Evolutionary conservation across 495 filamentous ascomycete species (phyloP), one percentile per base, ranked within the genome.

Genomic region (Platismatia glauca): DNA sequence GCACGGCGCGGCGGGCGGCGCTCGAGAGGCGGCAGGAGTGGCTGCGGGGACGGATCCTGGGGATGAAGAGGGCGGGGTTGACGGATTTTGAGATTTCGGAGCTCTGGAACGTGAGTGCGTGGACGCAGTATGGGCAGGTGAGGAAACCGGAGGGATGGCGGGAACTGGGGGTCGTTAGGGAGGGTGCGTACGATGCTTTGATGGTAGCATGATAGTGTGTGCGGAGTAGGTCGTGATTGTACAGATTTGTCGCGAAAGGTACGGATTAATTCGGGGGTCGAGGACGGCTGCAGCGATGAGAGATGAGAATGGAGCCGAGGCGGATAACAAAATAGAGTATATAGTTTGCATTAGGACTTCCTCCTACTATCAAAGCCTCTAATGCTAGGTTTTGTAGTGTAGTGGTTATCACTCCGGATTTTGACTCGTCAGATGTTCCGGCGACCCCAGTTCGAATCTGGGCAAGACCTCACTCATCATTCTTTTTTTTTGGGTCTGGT

Each of bases 401-500:
- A 68, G 66, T 66, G 66, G 66, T 66, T 62, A 68, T 68, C 66
- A 68, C 66, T 57, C 64, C 64, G 66, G 66, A 68, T 68, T 68
- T 65, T 68, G 66, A 67, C 37, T 39, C 12, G 7, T 31, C 18
- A 5, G 9, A 61, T 50, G 31, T 68, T 68, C 66, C 66, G 64
- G 64, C 60, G 55, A 68, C 66, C 66, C 64, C 59, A 61, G 66
- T 68, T 68, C 66, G 66, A 68, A 66, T 63, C 66, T 61, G 59
- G 66, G 66, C 66, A 66, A 65, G 66, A 68, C 64, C 66, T 68
- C 24, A 29, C 3, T 3, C 1, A 24, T 16, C 5, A 7, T 7
- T 66, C 57, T 59, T 63, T 6, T 4, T 67, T 43, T 63, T 71
- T 59, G 55, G 71, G n/a, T n/a, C n/a, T n/a, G n/a, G n/a, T n/a